Evolutionary conservation across 441 rosid genomes (phyloP).

Genomic region (Pelargonium citronellum): DNA sequence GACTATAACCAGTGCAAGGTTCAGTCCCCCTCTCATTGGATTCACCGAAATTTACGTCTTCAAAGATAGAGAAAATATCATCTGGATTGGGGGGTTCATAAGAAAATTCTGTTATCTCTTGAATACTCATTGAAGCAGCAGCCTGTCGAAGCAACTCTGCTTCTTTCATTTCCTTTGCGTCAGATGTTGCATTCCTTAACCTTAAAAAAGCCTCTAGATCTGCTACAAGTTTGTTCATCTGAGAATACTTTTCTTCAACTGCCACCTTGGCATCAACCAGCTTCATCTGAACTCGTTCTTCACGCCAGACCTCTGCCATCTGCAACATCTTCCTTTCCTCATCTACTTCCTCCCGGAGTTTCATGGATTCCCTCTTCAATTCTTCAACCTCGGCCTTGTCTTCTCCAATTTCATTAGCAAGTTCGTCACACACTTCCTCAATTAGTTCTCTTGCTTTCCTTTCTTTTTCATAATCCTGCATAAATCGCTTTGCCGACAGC

Average conservation of each 20-base stretch:
- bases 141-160: constrained; percentile 48
- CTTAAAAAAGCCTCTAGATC: constrained; percentile 45
- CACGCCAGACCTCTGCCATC: constrained; percentile 66
- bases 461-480: constrained; percentile 72
- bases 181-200: constrained; percentile 32
- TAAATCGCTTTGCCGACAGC: constrained; percentile 44
- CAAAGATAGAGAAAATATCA: constrained; percentile 68
- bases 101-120: constrained; percentile 32
- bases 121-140: constrained; percentile 37
- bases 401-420: constrained; percentile 55
- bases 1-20: constrained; percentile 31
- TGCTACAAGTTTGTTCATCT: constrained; percentile 42
- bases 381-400: constrained; percentile 72
- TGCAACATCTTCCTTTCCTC: constrained; percentile 64
- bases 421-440: constrained; percentile 56
- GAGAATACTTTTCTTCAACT: constrained; percentile 48
- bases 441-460: constrained; percentile 36
- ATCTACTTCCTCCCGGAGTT: constrained; percentile 36
- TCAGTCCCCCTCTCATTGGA: constrained; percentile 48
- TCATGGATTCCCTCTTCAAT: constrained; percentile 31
- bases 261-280: constrained; percentile 52
- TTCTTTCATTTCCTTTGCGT: constrained; percentile 40
- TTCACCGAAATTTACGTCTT: constrained; percentile 57
- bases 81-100: constrained; percentile 60
- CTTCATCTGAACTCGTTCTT: constrained; percentile 71